Evolutionary conservation across 352 stramenopile species (phyloP).

Genomic region (Phytophthora hybrid): DNA sequence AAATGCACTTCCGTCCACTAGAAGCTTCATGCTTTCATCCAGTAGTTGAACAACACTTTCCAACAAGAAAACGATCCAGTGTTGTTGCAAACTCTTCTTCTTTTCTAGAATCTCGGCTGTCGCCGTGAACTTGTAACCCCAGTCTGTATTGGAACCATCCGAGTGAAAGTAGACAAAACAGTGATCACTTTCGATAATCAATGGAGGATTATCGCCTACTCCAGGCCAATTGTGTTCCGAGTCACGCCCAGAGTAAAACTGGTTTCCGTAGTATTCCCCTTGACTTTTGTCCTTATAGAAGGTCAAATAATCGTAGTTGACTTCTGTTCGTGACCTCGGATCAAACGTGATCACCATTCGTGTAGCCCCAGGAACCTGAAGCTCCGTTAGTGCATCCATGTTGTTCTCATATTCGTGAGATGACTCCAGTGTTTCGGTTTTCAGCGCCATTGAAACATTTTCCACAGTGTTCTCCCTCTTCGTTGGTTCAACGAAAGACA

Average conservation of each 20-base stretch:
- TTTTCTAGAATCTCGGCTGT: slow-evolving; percentile 72
- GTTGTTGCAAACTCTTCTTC: slow-evolving; percentile 57
- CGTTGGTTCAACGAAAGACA: slow-evolving; percentile 38
- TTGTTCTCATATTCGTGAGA: slow-evolving; percentile 87
- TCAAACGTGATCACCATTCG: slow-evolving; percentile 89
- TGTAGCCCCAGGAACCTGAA: slow-evolving; percentile 78
- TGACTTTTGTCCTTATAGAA: slow-evolving; percentile 82
- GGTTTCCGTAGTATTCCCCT: slow-evolving; percentile 67
- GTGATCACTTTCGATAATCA: slow-evolving; percentile 81
- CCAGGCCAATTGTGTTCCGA: slow-evolving; percentile 84
- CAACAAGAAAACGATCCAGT: slow-evolving; percentile 70
- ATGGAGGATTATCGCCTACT: slow-evolving; percentile 61
- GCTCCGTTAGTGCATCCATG: slow-evolving; percentile 70
- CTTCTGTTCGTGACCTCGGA: slow-evolving; percentile 75
- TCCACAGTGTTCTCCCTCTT: slow-evolving; percentile 46
- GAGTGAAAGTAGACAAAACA: slow-evolving; percentile 89
- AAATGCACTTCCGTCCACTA: slow-evolving; percentile 60
- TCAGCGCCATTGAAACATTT: slow-evolving; percentile 55
- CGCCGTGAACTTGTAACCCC: slow-evolving; percentile 83
- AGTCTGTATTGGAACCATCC: slow-evolving; percentile 87
- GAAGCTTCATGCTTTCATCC: slow-evolving; percentile 57
- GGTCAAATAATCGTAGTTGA: slow-evolving; percentile 91
- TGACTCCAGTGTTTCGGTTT: slow-evolving; percentile 76
- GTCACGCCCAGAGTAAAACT: slow-evolving; percentile 84
- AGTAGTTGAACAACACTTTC: slow-evolving; percentile 59